Percentiles rank a stretch among this genome's conserved stretches.
phyloP scores from a whole-genome alignment of 306 rosid species.

The Citrullus mucosospermus region DNA sequence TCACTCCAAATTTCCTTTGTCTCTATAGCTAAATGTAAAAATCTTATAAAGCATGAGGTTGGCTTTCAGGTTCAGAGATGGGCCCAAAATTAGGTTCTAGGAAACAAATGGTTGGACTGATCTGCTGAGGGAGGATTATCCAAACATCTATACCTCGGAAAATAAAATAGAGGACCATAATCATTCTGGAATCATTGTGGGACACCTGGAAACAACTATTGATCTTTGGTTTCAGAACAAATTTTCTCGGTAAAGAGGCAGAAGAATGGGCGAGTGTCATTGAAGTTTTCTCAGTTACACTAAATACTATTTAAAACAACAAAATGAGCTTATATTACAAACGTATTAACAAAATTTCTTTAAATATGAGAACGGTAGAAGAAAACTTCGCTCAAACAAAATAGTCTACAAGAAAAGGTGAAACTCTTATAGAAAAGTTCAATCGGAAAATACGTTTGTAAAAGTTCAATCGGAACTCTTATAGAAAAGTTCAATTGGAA shows the following conservation, averaged over 20 bases:
- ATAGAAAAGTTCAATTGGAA: not conserved
- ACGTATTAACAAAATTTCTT: not conserved
- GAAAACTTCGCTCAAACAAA: not conserved
- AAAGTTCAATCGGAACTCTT: not conserved
- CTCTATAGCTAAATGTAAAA: no score
- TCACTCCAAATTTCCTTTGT: no score
- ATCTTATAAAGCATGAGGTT: no score
- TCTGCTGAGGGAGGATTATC: not conserved
- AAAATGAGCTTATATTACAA: not conserved
- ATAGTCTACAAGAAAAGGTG: not conserved
- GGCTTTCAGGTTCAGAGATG: not conserved
- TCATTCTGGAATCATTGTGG: no score
- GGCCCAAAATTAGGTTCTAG: not conserved
- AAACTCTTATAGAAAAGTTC: not conserved
- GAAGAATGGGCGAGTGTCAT: not conserved
- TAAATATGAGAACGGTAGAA: not conserved
- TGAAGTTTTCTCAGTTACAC: not conserved
- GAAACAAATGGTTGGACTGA: not conserved
- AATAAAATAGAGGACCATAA: not conserved
- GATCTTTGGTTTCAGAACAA: not conserved
- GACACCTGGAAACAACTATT: not conserved
- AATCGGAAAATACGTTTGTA: not conserved
- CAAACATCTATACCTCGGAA: not conserved
- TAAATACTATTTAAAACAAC: not conserved
- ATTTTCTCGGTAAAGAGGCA: not conserved